Evolutionary conservation across 176 grass and related monocot species (phyloP).

Genomic region (Zoysia pacifica): DNA sequence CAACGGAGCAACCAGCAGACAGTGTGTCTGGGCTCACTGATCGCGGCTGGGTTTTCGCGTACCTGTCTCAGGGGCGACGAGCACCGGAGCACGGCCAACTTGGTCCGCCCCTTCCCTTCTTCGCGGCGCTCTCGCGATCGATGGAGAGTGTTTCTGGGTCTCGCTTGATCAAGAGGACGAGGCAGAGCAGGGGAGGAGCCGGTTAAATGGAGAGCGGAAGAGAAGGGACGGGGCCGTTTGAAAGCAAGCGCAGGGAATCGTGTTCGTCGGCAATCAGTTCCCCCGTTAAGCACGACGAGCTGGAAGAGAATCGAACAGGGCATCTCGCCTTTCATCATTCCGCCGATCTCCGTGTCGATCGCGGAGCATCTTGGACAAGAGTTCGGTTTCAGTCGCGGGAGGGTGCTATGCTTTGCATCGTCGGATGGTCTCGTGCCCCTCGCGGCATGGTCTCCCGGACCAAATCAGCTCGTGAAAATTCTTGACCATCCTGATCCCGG

Average conservation of each 20-base stretch:
- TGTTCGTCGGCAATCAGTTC: neutral
- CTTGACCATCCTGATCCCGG: too few relatives aligned
- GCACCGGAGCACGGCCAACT: neutral
- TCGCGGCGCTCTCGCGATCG: neutral
- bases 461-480: too few relatives aligned
- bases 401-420: too few relatives aligned
- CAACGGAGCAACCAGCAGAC: neutral
- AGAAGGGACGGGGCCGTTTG: neutral
- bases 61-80: neutral
- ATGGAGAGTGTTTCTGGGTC: neutral
- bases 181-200: neutral
- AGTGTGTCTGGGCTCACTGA: too few relatives aligned
- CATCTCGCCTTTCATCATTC: too few relatives aligned
- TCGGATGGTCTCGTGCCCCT: too few relatives aligned
- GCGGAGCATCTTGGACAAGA: too few relatives aligned
- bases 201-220: conserved; percentile 3
- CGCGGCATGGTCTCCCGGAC: too few relatives aligned
- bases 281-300: neutral
- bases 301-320: conserved; percentile 9
- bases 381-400: too few relatives aligned
- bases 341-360: neutral
- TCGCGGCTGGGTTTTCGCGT: neutral
- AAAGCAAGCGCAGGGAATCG: neutral
- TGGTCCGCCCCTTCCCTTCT: neutral
- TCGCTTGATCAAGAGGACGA: neutral